Evolutionary conservation across 495 filamentous ascomycete species (phyloP), one percentile per base, ranked within the genome.

Genomic region (Lichenothelia convexa): DNA sequence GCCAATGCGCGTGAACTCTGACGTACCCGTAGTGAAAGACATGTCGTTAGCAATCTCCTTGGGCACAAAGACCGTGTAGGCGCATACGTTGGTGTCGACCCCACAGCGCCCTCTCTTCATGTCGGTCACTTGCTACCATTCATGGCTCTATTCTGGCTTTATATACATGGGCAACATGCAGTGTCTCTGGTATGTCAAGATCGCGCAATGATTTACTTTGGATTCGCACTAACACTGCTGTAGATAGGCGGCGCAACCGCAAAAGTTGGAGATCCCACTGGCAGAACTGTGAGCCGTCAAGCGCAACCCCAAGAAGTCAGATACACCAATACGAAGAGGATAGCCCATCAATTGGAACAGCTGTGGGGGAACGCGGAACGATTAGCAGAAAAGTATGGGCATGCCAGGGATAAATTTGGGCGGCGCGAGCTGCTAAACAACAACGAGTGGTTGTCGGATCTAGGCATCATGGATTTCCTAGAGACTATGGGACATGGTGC

Each of bases 131-230:
- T 99, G 38, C 58, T 95, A 7, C 87, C 89, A 6, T 65, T 95
- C 29, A 95, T 99, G 89, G 73, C 83, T 1, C 56, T 94, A 19
- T 87, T 84, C 40, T 94, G 89, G 80, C 78, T 83, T 62, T 91
- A 87, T 51, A 61, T 92, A 26, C 70, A 85, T 57, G 87, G 89
- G 11, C 75, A 79, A 44, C 63, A 69, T 21, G 64, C 80, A 11
- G 65, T 79, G 17, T 78, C 75, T 34, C 55, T 99, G 41, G 64
- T 80, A 38, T 52, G 62, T 59, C 15, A 9, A 21, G n/a, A n/a
- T n/a, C n/a, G n/a, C 16, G 30, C 4, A 19, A 11, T 18, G 8
- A n/a, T 15, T 11, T 16, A 5, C 6, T 18, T 30, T 1, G n/a
- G 3, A 12, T 8, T 30, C 22, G 16, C 13, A 35, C 30, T 45